These are phyloP conservation scores for Corynespora cassiicola DNA, from an alignment of 2,329 filamentous ascomycete species.

Conservation along the genomic window DNA sequence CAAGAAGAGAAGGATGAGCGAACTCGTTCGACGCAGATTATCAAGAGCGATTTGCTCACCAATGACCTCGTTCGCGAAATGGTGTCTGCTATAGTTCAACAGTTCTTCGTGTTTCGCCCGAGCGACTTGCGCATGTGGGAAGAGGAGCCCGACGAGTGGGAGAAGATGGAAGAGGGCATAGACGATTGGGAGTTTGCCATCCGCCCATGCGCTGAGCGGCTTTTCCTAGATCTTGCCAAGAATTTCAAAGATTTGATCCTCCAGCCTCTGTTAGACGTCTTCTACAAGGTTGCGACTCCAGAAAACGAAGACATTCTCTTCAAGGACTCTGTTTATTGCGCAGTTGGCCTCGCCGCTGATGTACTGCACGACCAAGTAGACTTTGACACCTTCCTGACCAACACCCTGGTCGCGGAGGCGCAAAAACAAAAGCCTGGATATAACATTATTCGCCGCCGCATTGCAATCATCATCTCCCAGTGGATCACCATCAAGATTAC, in stretches of 20 bases:
- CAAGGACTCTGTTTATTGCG: conserved; percentile 94
- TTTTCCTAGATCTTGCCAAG: conserved; percentile 89
- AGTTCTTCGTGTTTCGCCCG: conserved; percentile 85
- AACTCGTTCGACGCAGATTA: conserved; percentile 68
- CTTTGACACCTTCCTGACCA: conserved; percentile 80
- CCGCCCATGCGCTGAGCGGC: conserved; percentile 88
- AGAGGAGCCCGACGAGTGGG: conserved; percentile 94
- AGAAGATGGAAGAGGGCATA: conserved; percentile 83
- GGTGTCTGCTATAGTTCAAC: conserved; percentile 83
- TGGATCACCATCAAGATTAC: conserved; percentile 85
- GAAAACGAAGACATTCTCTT: conserved; percentile 74
- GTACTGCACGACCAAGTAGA: conserved; percentile 78
- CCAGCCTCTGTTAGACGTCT: conserved; percentile 81
- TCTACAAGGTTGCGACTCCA: conserved; percentile 74
- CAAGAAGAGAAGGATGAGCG: conserved; percentile 79
- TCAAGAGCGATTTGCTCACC: conserved; percentile 78
- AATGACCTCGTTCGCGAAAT: conserved; percentile 79
- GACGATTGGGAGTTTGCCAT: conserved; percentile 89
- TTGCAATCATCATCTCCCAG: conserved; percentile 86
- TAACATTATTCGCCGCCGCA: conserved; percentile 84
- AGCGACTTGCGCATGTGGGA: conserved; percentile 91
- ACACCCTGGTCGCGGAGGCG: conserved; percentile 78
- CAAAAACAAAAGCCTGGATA: conserved; percentile 72
- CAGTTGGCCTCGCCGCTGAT: conserved; percentile 83
- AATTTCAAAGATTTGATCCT: conserved; percentile 85